These are phyloP conservation scores for Aspergillus panamensis DNA, from an alignment of 495 filamentous ascomycete genomes.

Conservation along the genomic window DNA sequence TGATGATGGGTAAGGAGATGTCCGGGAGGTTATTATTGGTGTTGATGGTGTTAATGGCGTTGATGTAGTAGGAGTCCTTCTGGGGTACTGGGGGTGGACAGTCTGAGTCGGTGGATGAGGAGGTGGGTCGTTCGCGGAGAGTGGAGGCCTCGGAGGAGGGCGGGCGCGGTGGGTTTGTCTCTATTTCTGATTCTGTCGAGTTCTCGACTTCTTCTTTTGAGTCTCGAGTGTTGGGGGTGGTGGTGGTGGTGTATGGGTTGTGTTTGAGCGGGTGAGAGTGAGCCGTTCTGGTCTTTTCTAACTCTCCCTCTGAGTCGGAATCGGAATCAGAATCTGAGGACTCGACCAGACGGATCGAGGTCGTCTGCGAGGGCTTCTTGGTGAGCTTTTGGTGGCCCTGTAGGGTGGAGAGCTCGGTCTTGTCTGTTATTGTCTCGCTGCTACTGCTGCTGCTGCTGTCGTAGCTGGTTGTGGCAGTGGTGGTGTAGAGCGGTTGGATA, in stretches of 20 bases:
- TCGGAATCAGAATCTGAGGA: constrained; percentile 7
- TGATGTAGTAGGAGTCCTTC: background rate
- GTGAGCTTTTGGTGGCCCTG: background rate
- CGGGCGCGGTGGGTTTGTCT: too few species aligned
- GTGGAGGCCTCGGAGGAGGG: background rate
- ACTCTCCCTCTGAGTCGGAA: background rate
- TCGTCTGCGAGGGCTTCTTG: background rate
- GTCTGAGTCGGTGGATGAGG: background rate
- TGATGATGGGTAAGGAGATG: background rate
- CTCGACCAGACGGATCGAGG: constrained; percentile 18
- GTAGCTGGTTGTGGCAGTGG: background rate
- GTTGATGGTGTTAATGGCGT: background rate
- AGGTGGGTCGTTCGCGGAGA: background rate
- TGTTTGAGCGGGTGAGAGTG: background rate
- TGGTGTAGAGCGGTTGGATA: background rate
- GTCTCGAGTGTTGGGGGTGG: background rate
- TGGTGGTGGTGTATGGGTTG: background rate
- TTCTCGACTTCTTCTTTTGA: too few species aligned
- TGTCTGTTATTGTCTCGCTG: background rate
- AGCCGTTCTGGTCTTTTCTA: background rate
- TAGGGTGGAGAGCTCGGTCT: background rate
- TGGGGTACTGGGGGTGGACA: too few species aligned
- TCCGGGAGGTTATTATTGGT: background rate
- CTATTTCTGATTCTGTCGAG: too few species aligned
- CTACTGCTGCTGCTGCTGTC: background rate